phyloP scores from a whole-genome alignment of 257 asterid species.

The Nicotiana undulata region DNA sequence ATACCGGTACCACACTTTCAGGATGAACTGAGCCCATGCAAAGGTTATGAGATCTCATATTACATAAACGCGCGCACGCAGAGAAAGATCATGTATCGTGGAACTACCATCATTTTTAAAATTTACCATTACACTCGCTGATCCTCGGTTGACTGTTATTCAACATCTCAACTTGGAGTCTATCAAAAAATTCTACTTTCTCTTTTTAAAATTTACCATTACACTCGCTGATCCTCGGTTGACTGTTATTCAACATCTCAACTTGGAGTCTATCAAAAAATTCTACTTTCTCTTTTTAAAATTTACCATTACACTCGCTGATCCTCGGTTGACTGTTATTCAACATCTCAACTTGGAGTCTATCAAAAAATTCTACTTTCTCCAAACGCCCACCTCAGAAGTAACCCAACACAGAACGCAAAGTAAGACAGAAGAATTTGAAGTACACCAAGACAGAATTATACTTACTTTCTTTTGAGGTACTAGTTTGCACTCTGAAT shows the following conservation, averaged over 20 bases:
- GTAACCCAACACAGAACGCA: neutral
- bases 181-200: constrained; percentile 14
- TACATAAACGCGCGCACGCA: neutral
- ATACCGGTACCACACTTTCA: neutral
- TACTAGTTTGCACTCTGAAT: constrained; percentile 26
- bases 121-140: constrained; percentile 29
- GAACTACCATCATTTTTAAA: neutral
- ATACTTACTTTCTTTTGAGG: constrained; percentile 32
- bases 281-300: constrained; percentile 9
- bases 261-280: constrained; percentile 10
- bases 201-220: no score
- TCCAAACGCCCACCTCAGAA: neutral
- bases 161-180: constrained; percentile 14
- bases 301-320: constrained; percentile 29
- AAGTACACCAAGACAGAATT: neutral
- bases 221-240: constrained; percentile 19
- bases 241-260: constrained; percentile 13
- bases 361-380: constrained; percentile 14
- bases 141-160: constrained; percentile 12
- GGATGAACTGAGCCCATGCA: neutral
- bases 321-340: constrained; percentile 12
- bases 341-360: constrained; percentile 14
- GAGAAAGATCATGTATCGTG: neutral
- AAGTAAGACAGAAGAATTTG: neutral
- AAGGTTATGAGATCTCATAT: neutral